A percentile compares a stretch with the other conserved stretches of the same genome.
Conservation (phyloP, 2,329 filamentous ascomycete genomes). For the Neonectria sp. region DNA sequence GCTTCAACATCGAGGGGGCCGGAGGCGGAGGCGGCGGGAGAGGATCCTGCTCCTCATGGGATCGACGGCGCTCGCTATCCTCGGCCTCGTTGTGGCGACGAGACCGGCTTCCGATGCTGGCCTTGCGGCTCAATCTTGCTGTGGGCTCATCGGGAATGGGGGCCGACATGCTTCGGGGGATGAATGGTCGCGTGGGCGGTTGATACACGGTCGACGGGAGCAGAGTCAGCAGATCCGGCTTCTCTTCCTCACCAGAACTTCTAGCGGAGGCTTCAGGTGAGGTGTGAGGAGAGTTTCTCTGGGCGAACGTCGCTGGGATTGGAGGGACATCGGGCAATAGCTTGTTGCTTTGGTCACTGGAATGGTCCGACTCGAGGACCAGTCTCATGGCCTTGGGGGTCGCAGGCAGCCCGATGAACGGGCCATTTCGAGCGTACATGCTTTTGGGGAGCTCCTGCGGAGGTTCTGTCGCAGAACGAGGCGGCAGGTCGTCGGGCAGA, state of each 20-base stretch:
- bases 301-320: slow-evolving; percentile 65
- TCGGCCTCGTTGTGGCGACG: slow-evolving; percentile 65
- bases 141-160: slow-evolving; percentile 59
- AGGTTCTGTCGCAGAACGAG: slow-evolving; percentile 77
- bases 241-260: slow-evolving; percentile 42
- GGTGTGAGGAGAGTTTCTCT: slow-evolving; percentile 58
- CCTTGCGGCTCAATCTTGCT: slow-evolving; percentile 53
- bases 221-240: slow-evolving; percentile 60
- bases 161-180: slow-evolving; percentile 75
- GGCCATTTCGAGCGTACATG: slow-evolving; percentile 64
- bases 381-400: slow-evolving; percentile 94
- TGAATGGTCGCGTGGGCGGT: slow-evolving; percentile 64
- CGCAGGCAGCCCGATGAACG: slow-evolving; percentile 84
- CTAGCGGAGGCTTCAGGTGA: slow-evolving; percentile 52
- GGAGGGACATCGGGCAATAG: slow-evolving; percentile 70
- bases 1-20: slow-evolving; percentile 70
- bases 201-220: slow-evolving; percentile 74
- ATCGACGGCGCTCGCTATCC: slow-evolving; percentile 59
- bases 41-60: slow-evolving; percentile 65
- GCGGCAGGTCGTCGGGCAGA: slow-evolving; percentile 61
- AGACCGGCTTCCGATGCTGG: slow-evolving; percentile 54
- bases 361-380: slow-evolving; percentile 73
- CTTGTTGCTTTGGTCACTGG: slow-evolving; percentile 53
- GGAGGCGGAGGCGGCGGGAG: slow-evolving; percentile 67
- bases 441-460: slow-evolving; percentile 55